Conservation (phyloP, 129 eudicot species). For the Cynara cardunculus region DNA sequence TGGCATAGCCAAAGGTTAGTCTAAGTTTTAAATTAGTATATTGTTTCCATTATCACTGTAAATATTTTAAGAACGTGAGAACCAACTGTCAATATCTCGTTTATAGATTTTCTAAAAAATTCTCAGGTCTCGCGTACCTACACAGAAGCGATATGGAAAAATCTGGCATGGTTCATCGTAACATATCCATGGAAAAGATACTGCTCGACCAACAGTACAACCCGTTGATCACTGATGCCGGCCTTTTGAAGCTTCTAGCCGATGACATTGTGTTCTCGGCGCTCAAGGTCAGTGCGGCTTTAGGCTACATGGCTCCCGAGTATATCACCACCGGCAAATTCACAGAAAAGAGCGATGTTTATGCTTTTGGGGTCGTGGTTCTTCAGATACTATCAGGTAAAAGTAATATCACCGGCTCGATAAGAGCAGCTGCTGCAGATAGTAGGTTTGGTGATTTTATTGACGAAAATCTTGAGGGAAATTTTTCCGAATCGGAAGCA, state of each 20-base stretch:
- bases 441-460: slow-evolving; percentile 43
- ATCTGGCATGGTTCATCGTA: slow-evolving; percentile 65
- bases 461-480: slow-evolving; percentile 52
- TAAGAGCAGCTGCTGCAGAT: slow-evolving; percentile 54
- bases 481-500: slow-evolving; percentile 47
- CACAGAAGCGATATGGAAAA: slow-evolving; percentile 55
- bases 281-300: slow-evolving; percentile 88
- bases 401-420: slow-evolving; percentile 37
- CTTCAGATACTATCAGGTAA: slow-evolving; percentile 78
- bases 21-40: neutral
- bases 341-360: slow-evolving; percentile 87
- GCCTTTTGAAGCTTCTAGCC: slow-evolving; percentile 77
- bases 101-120: no score
- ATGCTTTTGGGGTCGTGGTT: slow-evolving; percentile 80
- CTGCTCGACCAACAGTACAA: slow-evolving; percentile 56
- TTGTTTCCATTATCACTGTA: neutral
- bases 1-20: slow-evolving; percentile 84
- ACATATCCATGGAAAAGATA: slow-evolving; percentile 75
- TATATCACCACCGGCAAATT: slow-evolving; percentile 85
- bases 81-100: neutral
- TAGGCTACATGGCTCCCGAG: slow-evolving; percentile 96
- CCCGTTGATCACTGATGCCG: slow-evolving; percentile 69
- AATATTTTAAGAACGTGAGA: neutral
- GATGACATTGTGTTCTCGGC: slow-evolving; percentile 85
- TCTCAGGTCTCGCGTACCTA: slow-evolving; percentile 58